phyloP scores from a whole-genome alignment of 495 filamentous ascomycete species.

The Talaromyces nanjingensis region DNA sequence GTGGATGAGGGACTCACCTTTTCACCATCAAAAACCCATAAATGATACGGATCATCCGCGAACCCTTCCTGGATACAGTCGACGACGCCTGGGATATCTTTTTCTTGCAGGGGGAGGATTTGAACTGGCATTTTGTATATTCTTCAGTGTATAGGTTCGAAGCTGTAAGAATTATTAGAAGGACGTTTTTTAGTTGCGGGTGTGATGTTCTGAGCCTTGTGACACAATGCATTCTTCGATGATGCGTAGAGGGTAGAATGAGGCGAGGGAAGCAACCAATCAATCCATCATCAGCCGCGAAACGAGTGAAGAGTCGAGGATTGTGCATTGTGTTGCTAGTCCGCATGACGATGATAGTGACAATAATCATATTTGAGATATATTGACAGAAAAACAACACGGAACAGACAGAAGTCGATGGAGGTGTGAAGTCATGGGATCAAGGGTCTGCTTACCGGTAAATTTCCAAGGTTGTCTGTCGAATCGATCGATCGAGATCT shows the following conservation, averaged over 20 bases:
- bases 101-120: constrained; percentile 45
- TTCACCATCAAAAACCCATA: constrained; percentile 51
- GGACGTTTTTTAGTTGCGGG: neutral
- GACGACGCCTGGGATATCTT: constrained; percentile 54
- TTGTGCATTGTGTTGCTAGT: too few relatives aligned
- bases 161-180: neutral
- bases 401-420: too few relatives aligned
- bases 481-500: too few relatives aligned
- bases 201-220: neutral
- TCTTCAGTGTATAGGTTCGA: neutral
- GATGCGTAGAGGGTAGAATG: neutral
- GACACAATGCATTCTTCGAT: neutral
- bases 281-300: too few relatives aligned
- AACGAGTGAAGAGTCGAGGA: too few relatives aligned
- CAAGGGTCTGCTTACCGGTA: too few relatives aligned
- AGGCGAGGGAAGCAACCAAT: too few relatives aligned
- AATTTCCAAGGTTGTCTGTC: too few relatives aligned
- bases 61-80: constrained; percentile 50
- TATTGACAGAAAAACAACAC: too few relatives aligned
- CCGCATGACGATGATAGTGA: too few relatives aligned
- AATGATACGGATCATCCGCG: constrained; percentile 55
- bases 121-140: constrained; percentile 38
- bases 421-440: too few relatives aligned
- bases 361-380: too few relatives aligned
- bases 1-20: constrained; percentile 30